Percentiles rank a stretch among this genome's conserved stretches.
phyloP scores from a whole-genome alignment of 2,329 filamentous ascomycete species.

The Fusarium poae region DNA sequence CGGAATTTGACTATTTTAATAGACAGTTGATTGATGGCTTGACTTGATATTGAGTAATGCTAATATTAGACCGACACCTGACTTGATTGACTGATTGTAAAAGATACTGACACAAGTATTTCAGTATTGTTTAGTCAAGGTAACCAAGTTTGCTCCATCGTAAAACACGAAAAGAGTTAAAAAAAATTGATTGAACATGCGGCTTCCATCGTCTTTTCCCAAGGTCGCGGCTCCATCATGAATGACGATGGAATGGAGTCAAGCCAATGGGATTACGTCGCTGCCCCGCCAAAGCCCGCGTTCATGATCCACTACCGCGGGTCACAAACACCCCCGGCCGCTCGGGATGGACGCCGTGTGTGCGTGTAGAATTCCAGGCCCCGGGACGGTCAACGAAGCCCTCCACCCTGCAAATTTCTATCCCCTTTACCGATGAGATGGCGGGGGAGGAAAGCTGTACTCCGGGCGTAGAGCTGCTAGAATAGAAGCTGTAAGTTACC shows the following conservation, averaged over 20 bases:
- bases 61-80: slow-evolving; percentile 6
- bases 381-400: slow-evolving; percentile 27
- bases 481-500: slow-evolving; percentile 5
- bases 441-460: slow-evolving; percentile 33
- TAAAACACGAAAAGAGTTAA: slow-evolving; percentile 19
- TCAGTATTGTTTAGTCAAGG: slow-evolving; percentile 5
- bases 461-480: slow-evolving; percentile 16
- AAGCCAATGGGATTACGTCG: slow-evolving; percentile 40
- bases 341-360: slow-evolving; percentile 35
- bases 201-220: slow-evolving; percentile 49
- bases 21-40: not conserved
- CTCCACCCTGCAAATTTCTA: slow-evolving; percentile 35
- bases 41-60: not conserved
- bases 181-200: slow-evolving; percentile 35
- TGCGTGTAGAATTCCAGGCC: slow-evolving; percentile 29
- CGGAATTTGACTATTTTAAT: not conserved
- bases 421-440: slow-evolving; percentile 41
- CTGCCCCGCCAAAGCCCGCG: slow-evolving; percentile 40
- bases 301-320: slow-evolving; percentile 46
- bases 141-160: slow-evolving; percentile 19
- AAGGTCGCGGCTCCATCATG: slow-evolving; percentile 46
- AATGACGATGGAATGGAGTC: slow-evolving; percentile 47
- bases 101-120: slow-evolving; percentile 3
- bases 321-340: slow-evolving; percentile 41
- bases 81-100: slow-evolving; percentile 5